Conservation (phyloP, 495 filamentous ascomycete species). For the Aspergillus taichungensis region DNA sequence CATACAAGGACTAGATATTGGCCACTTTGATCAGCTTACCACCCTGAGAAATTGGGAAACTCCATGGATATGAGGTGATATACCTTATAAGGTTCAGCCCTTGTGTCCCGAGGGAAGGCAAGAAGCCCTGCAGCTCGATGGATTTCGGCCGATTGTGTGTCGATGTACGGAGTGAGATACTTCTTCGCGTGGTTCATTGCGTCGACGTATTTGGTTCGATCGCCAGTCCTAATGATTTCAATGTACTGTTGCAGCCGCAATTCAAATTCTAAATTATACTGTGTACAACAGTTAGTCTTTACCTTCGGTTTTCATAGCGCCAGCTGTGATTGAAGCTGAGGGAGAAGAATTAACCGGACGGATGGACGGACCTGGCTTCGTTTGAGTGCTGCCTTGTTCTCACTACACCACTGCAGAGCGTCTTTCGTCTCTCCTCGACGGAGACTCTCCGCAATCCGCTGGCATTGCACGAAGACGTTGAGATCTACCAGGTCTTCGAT, state of each 20-base stretch:
- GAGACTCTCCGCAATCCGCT: slow-evolving; percentile 62
- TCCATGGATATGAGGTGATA: slow-evolving; percentile 1
- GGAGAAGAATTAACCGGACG: neutral
- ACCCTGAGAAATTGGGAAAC: neutral
- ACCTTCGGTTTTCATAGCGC: neutral
- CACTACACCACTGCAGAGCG: slow-evolving; percentile 80
- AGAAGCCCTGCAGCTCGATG: slow-evolving; percentile 70
- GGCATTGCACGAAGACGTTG: slow-evolving; percentile 77
- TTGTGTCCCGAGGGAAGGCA: slow-evolving; percentile 56
- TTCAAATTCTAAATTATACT: slow-evolving; percentile 89
- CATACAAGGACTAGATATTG: slow-evolving; percentile 56
- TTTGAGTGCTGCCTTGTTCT: slow-evolving; percentile 81
- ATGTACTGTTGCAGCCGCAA: slow-evolving; percentile 94
- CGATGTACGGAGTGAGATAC: slow-evolving; percentile 58
- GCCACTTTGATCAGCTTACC: slow-evolving; percentile 1
- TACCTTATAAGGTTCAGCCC: slow-evolving; percentile 57
- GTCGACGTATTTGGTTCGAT: slow-evolving; percentile 54
- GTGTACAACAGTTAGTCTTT: slow-evolving; percentile 19
- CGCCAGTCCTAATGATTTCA: slow-evolving; percentile 65
- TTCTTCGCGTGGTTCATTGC: slow-evolving; percentile 76
- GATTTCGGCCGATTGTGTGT: slow-evolving; percentile 60
- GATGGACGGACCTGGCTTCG: slow-evolving; percentile 60
- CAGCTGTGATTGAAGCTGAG: too few species aligned
- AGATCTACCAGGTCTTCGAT: slow-evolving; percentile 81
- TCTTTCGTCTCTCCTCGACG: slow-evolving; percentile 62